Conservation (phyloP, 257 asterid species). For the Ophiorrhiza pumila region DNA sequence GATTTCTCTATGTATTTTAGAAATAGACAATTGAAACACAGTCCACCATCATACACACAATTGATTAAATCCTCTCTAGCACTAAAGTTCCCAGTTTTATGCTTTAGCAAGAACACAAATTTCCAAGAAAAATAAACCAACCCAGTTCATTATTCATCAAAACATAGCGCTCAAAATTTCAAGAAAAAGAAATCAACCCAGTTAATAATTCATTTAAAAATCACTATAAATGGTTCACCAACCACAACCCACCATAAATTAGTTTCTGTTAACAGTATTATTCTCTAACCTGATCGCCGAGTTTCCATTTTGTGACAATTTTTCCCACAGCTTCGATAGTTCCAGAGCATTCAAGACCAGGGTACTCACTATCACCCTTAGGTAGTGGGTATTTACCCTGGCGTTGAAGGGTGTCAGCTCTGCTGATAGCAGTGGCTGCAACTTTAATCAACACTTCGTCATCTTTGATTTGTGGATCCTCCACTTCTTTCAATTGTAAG, state of each 20-base stretch:
- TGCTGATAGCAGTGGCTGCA: conserved; percentile 77
- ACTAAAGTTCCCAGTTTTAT: not conserved
- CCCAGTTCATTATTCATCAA: too few relatives aligned
- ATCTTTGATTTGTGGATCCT: conserved; percentile 60
- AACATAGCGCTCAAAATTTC: too few relatives aligned
- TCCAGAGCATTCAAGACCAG: conserved; percentile 98
- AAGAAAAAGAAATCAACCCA: not conserved
- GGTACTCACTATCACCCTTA: conserved; percentile 64
- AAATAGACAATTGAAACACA: not conserved
- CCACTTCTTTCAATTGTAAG: conserved; percentile 57
- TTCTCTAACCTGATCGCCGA: conserved; percentile 75
- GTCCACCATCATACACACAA: not conserved
- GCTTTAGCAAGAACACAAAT: not conserved
- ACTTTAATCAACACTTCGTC: conserved; percentile 70
- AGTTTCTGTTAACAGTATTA: not conserved
- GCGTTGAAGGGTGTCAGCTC: conserved; percentile 86
- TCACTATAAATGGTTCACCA: not conserved
- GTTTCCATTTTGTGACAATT: conserved; percentile 65
- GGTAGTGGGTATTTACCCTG: conserved; percentile 71
- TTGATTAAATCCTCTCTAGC: not conserved
- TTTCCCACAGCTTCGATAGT: conserved; percentile 72
- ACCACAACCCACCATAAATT: not conserved
- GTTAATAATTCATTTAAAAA: not conserved
- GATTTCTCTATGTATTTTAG: not conserved
- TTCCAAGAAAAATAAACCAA: too few relatives aligned